Percentiles rank a stretch among this genome's conserved stretches.
These are phyloP conservation scores for Thecaphora frezii DNA, from an alignment of 1,284 basidiomycete species.

Conservation along the genomic window DNA sequence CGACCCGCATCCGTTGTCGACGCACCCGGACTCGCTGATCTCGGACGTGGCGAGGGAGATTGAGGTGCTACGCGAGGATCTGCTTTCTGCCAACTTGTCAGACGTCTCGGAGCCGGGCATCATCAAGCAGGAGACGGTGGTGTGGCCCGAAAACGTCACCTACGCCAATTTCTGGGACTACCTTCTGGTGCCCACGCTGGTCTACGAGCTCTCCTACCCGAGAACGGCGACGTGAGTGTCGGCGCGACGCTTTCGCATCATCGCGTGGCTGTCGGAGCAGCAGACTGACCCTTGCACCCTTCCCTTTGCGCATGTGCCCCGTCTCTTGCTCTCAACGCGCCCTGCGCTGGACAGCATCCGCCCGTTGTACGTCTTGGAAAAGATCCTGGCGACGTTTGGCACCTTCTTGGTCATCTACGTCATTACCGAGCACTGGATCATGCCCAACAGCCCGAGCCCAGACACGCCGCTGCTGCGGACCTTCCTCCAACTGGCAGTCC, in stretches of 20 bases:
- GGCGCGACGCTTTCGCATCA: too few relatives aligned
- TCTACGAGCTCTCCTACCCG: constrained; percentile 95
- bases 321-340: not conserved
- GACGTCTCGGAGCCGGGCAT: constrained; percentile 5
- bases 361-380: constrained; percentile 88
- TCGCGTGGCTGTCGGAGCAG: too few relatives aligned
- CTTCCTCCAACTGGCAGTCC: constrained; percentile 82
- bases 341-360: constrained; percentile 79
- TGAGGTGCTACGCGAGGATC: constrained; percentile 74
- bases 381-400: constrained; percentile 89
- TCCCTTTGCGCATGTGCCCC: too few relatives aligned
- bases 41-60: constrained; percentile 75
- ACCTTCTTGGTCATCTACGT: constrained; percentile 82
- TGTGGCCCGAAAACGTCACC: constrained; percentile 85
- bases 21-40: constrained; percentile 73
- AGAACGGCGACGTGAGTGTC: constrained; percentile 71
- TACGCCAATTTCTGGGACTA: constrained; percentile 84
- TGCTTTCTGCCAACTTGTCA: constrained; percentile 61
- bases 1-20: constrained; percentile 67
- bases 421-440: constrained; percentile 89
- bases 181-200: constrained; percentile 85
- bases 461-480: constrained; percentile 51
- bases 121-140: constrained; percentile 51
- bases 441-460: constrained; percentile 62
- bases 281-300: too few relatives aligned